A percentile compares a stretch with the other conserved stretches of the same genome.
These are phyloP conservation scores for Zymoseptoria brevis DNA, from an alignment of 2,329 filamentous ascomycete species.

Conservation along the genomic window DNA sequence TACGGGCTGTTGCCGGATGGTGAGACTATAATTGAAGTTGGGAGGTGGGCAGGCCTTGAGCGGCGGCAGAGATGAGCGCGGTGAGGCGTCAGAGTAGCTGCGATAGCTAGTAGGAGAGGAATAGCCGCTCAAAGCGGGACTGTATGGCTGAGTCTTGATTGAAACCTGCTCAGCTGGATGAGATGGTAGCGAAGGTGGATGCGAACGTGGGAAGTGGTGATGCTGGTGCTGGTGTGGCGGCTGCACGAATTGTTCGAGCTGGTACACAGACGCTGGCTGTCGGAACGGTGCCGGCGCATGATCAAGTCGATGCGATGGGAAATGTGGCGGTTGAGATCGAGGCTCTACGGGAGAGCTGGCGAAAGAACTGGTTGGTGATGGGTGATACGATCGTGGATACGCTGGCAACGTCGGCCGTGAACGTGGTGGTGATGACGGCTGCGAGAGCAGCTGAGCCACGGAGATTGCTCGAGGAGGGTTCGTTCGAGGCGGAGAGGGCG, in stretches of 20 bases:
- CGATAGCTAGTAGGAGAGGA: conserved; percentile 18
- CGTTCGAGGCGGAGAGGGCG: conserved; percentile 18
- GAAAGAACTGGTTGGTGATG: conserved; percentile 5
- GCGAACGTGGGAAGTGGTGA: conserved; percentile 9
- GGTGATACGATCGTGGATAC: conserved; percentile 21
- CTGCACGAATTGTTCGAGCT: background rate
- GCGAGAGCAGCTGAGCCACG: conserved; percentile 21
- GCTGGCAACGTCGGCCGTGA: conserved; percentile 5
- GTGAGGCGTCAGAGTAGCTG: conserved; percentile 21
- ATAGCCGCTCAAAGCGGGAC: conserved; percentile 14
- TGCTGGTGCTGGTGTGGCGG: conserved; percentile 2
- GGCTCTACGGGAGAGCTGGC: conserved; percentile 7
- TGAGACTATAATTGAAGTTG: conserved; percentile 41
- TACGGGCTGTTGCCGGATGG: conserved; percentile 67
- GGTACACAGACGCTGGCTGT: conserved; percentile 7
- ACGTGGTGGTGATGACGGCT: conserved; percentile 27
- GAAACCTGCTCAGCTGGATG: conserved; percentile 5
- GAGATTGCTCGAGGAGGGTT: conserved; percentile 15
- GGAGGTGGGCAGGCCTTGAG: conserved; percentile 7
- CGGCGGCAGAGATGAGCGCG: conserved; percentile 14
- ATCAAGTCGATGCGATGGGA: conserved; percentile 14
- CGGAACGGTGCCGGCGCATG: conserved; percentile 7
- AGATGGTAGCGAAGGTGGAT: conserved; percentile 3
- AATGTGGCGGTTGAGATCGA: conserved; percentile 23
- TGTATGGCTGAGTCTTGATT: conserved; percentile 7